phyloP scores from a whole-genome alignment of 495 filamentous ascomycete genomes.

The Aspergillus heteromorphus region DNA sequence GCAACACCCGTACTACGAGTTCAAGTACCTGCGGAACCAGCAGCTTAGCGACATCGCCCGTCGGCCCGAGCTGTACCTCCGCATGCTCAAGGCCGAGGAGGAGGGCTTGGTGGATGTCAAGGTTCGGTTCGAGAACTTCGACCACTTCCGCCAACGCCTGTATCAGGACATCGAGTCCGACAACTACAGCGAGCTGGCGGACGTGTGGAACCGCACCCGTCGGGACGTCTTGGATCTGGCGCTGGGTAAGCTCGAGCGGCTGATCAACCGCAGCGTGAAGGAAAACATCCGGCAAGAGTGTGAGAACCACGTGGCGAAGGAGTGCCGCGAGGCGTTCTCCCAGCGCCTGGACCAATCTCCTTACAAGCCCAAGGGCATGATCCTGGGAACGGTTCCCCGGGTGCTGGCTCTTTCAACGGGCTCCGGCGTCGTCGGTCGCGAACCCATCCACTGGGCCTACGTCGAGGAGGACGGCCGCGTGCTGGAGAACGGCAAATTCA shows the following conservation, averaged over 20 bases:
- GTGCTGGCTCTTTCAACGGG: constrained; percentile 84
- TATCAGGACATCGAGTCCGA: constrained; percentile 84
- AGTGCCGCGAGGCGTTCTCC: constrained; percentile 77
- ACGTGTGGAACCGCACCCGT: constrained; percentile 87
- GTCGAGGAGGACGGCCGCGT: constrained; percentile 89
- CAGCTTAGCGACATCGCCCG: constrained; percentile 72
- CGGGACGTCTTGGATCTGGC: constrained; percentile 79
- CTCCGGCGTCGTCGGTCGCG: constrained; percentile 59
- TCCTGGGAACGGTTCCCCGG: constrained; percentile 78
- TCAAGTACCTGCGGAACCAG: constrained; percentile 92
- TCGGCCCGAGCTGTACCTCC: constrained; percentile 80
- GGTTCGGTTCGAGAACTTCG: constrained; percentile 67
- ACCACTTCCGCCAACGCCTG: constrained; percentile 65
- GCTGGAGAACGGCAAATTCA: constrained; percentile 80
- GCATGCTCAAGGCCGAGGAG: constrained; percentile 94
- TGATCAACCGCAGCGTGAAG: constrained; percentile 86
- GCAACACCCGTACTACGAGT: constrained; percentile 91
- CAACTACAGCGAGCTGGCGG: constrained; percentile 89
- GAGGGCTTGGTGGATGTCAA: constrained; percentile 85
- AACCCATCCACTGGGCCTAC: constrained; percentile 85
- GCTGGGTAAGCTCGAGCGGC: constrained; percentile 69
- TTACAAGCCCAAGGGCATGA: constrained; percentile 91
- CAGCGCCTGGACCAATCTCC: constrained; percentile 91
- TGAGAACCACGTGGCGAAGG: constrained; percentile 77
- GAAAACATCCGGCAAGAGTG: constrained; percentile 87